Evolutionary conservation across 1,139 yeast species (phyloP), one percentile per base, ranked within the genome.

Genomic region (Lodderomyces parapsilosis): DNA sequence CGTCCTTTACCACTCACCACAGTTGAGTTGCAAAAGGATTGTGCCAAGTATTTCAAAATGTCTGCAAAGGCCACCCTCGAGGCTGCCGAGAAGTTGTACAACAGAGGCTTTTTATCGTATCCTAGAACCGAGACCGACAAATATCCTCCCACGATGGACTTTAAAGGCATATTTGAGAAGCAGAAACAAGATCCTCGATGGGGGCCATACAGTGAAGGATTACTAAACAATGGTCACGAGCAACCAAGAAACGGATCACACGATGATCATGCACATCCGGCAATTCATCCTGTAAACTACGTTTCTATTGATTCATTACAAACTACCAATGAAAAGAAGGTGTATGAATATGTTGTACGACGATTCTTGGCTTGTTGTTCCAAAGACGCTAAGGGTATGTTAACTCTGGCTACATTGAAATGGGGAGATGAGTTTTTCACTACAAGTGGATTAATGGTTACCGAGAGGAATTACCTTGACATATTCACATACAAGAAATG

Each of bases 201-300:
- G 83, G 83, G 83, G 0, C 39, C 43, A 1, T 78, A 76, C 50
- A 80, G 82, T 0, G 39, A 43, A 3, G 45, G 58, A 8, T 53
- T 78, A 10, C 43, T 66, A 3, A 48, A 51, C 7, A 65, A 63
- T 6, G 63, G 61, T 14, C 86, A 76, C 54, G 59, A 73, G 15
- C 57, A 62, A 2, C 99, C 99, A 0, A 66, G 99, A 41, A 72
- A 72, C 33, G 99, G 99, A 1, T 73, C 70, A 17, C 84, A 87
- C 55, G 89, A 91, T 57, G 99, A 94, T 66, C 84, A 89, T 57
- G 98, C 99, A 17, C 99, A 94, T 74, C 99, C 99, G 2, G 98
- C 99, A 0, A 94, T 94, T 47, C 98, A 94, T 59, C 99, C 99
- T 0, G 84, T 93, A 13, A 72, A 76, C 34, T 73, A 60, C 48